Conservation (phyloP, 2,329 filamentous ascomycete species). For the Pseudogymnoascus sp. region DNA sequence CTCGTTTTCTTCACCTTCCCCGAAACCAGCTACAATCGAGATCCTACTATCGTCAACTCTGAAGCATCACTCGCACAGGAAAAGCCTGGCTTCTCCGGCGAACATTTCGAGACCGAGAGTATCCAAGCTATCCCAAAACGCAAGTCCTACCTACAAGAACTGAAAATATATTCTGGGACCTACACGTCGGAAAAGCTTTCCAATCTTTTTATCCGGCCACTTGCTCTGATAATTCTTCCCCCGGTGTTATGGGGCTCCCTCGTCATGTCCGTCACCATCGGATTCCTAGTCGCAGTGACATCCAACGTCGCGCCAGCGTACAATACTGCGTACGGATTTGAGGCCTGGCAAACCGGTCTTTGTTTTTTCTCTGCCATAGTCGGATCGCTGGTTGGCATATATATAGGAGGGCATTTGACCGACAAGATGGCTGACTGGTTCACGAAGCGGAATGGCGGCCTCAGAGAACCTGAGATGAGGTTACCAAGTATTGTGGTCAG, state of each 20-base stretch:
- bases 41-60: neutral
- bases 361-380: constrained; percentile 19
- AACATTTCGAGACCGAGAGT: constrained; percentile 22
- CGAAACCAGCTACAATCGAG: constrained; percentile 43
- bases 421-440: constrained; percentile 28
- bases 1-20: constrained; percentile 47
- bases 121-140: constrained; percentile 11
- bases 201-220: constrained; percentile 33
- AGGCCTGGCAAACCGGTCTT: constrained; percentile 29
- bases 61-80: neutral
- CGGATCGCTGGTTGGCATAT: constrained; percentile 17
- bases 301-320: constrained; percentile 45
- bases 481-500: constrained; percentile 46
- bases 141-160: constrained; percentile 15
- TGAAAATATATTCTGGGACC: constrained; percentile 15
- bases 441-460: constrained; percentile 45
- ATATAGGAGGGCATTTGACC: constrained; percentile 15
- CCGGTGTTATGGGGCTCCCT: constrained; percentile 25
- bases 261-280: constrained; percentile 32
- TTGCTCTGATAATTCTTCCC: constrained; percentile 32
- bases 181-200: constrained; percentile 30
- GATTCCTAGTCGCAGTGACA: constrained; percentile 41
- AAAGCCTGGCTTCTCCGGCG: neutral
- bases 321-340: constrained; percentile 35
- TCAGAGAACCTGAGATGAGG: constrained; percentile 55